A percentile compares a stretch with the other conserved stretches of the same genome.
Evolutionary conservation across 2,329 filamentous ascomycete genomes (phyloP).

Genomic region (Aspergillus thermomutatus): DNA sequence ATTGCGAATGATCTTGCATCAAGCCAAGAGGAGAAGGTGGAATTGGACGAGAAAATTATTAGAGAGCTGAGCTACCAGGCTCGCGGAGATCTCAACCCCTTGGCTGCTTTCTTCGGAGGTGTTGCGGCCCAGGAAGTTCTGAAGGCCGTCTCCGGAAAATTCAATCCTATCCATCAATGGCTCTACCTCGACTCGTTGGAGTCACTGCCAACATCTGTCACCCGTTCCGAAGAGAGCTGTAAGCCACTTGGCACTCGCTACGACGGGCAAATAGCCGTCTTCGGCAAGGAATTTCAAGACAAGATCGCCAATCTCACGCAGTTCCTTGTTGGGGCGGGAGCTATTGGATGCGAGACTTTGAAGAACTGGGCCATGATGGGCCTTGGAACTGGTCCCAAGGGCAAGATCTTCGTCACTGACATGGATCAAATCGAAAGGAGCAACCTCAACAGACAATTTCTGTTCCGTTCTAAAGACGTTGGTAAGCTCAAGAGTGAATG

Average conservation of each 20-base stretch:
- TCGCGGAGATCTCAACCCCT: conserved; percentile 80
- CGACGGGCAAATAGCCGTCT: conserved; percentile 95
- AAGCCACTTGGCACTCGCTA: conserved; percentile 82
- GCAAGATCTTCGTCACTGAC: conserved; percentile 89
- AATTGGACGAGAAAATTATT: conserved; percentile 88
- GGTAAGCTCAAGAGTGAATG: conserved; percentile 96
- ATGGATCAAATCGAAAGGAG: conserved; percentile 99
- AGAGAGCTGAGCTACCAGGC: conserved; percentile 94
- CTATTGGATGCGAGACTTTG: conserved; percentile 97
- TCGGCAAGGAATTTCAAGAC: conserved; percentile 88
- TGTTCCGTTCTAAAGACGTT: conserved; percentile 91
- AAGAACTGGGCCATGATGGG: conserved; percentile 99
- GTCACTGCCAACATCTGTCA: conserved; percentile 72
- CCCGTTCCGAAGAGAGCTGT: conserved; percentile 82
- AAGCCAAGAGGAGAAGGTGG: conserved; percentile 65
- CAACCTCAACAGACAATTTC: conserved; percentile 94
- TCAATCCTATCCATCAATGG: conserved; percentile 92
- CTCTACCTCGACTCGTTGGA: conserved; percentile 98
- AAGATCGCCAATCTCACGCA: conserved; percentile 87
- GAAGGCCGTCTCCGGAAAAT: conserved; percentile 97
- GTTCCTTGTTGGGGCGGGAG: conserved; percentile 93
- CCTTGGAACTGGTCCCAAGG: conserved; percentile 79
- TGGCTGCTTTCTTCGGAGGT: conserved; percentile 94
- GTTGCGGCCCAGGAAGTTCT: conserved; percentile 90
- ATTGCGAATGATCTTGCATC: conserved; percentile 71